Evolutionary conservation across 192 early-diverging fungal species (phyloP), one percentile per base, ranked within the genome.

Genomic region (Diversispora eburnea): DNA sequence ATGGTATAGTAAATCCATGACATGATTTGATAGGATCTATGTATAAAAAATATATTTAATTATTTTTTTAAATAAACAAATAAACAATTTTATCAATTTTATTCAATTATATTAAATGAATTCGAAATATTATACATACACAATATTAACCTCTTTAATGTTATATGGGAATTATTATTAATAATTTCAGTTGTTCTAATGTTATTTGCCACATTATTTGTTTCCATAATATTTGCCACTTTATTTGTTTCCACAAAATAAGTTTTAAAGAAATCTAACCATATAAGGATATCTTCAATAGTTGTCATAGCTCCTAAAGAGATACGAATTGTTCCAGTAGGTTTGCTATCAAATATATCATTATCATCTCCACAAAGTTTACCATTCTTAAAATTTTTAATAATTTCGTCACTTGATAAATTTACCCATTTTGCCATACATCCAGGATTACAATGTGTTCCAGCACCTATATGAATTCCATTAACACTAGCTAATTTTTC

Each of bases 11-110:
- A 81, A 80, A 89, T 19, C 85, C 88, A 19, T 78, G 87, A 73
- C 94, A 95, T 41, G 91, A 91, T 77, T 95, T 95, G 70, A 95
- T 84, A 0, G 94, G 94, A 57, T 86, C 91, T n/a, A 25, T 33
- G 25, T 2, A 25, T 22, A 9, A 47, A 68, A 43, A 48, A 81
- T 56, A 58, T 85, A 46, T n/a, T n/a, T n/a, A n/a, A n/a, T n/a
- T n/a, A n/a, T n/a, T n/a, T n/a, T n/a, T n/a, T n/a, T n/a, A n/a
- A n/a, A n/a, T 42, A 58, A 70, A 39, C 81, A 74, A 19, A 82
- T 74, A 58, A 70, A 70, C 20, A 73, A 67, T 39, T 72, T 68
- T 62, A 74, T 33, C 20, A 73, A 67, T 39, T 72, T 68, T 62
- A 74, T 33, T 10, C 47, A 25, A 45, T 19, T 54, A 8, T 54